Evolutionary conservation across 768 basidiomycete genomes (phyloP), one percentile per base, ranked within the genome.

Genomic region (Lactarius trivialis): DNA sequence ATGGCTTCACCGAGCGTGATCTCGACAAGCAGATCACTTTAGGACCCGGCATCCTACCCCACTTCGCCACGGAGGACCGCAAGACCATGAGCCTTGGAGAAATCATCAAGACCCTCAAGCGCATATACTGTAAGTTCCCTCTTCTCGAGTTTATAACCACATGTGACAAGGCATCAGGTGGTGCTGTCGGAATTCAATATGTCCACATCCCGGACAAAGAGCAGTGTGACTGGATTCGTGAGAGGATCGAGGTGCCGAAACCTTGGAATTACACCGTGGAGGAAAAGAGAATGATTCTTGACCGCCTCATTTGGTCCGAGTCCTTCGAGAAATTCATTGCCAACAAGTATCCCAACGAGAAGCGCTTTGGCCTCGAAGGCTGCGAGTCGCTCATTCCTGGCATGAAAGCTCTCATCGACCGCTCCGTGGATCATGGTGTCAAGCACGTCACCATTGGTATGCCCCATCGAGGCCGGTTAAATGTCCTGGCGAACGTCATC

Each of bases 241-340:
- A 94, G 72, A 91, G 97, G 62, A 81, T 98, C 50, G 97, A 99
- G 75, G 86, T 88, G 17, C 97, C 97, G 1, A 88, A 90, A 69
- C 96, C 96, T 7, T 98, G 93, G 93, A 93, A 94, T 70, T 99
- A 98, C 77, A 91, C 90, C 56, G 83, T 95, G 56, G 97, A 99
- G 69, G 97, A 99, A 79, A 99, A 98, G 77, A 88, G 93, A 52
- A 95, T 98, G 91, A 95, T 99, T 67, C 84, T 99, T 60, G 97
- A 99, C 77, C 91, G 97, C 64, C 88, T 98, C 69, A 98, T 98
- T 73, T 99, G 97, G 97, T 98, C 96, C n/a, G 97, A 98, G 70
- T 89, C 91, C 4, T 98, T 98, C 71, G 97, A 99, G 75, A 94
- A 94, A 71, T 99, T 98, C 82, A 94, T 99, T 66, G 89, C 94